These are phyloP conservation scores for Fusarium sp. DNA, from an alignment of 2,329 filamentous ascomycete genomes.

Conservation along the genomic window DNA sequence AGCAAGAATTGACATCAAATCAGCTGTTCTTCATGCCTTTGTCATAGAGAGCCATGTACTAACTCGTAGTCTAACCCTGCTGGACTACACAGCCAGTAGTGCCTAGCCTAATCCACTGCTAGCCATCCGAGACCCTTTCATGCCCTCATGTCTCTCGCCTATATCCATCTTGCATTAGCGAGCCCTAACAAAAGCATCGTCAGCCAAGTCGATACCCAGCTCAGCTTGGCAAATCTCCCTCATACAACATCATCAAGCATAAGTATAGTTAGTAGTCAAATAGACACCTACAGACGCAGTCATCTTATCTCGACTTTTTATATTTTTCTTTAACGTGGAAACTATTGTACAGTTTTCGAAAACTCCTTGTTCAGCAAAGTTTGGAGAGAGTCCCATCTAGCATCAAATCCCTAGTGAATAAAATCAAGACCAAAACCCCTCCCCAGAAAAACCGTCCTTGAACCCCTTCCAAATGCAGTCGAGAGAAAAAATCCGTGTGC, in stretches of 20 bases:
- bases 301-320: conserved; percentile 38
- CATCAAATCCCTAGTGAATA: conserved; percentile 38
- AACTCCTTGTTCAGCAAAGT: conserved; percentile 32
- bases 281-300: background rate
- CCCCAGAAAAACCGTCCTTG: conserved; percentile 39
- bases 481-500: conserved; percentile 40
- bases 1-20: background rate
- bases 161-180: conserved; percentile 24
- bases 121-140: background rate
- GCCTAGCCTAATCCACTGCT: background rate
- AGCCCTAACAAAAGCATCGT: conserved; percentile 37
- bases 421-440: conserved; percentile 28
- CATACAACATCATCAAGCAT: background rate
- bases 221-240: background rate
- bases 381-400: conserved; percentile 47
- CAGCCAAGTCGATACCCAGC: background rate
- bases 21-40: background rate
- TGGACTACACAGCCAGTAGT: too few species aligned
- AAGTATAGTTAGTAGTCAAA: background rate
- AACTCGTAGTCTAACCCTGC: too few species aligned
- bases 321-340: conserved; percentile 37
- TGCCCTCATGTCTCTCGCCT: conserved; percentile 4
- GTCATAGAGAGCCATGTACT: background rate
- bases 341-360: conserved; percentile 48
- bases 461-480: conserved; percentile 51